These are phyloP conservation scores for Leccinum fuscescens DNA, from an alignment of 1,284 basidiomycete species.

Conservation along the genomic window DNA sequence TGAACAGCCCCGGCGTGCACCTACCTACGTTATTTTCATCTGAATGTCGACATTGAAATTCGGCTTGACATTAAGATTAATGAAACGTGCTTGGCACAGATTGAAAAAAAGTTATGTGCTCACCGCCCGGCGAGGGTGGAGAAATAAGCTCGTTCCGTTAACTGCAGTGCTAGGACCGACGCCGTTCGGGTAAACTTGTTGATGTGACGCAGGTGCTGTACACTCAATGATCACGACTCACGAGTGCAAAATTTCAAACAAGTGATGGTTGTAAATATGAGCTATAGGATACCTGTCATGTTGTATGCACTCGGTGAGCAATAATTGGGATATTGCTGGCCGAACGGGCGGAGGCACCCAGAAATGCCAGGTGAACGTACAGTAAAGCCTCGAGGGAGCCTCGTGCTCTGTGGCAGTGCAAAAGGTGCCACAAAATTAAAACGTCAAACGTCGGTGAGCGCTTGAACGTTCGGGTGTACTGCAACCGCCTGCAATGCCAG, in stretches of 20 bases:
- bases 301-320: constrained; percentile 1
- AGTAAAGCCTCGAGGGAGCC: constrained; percentile 30
- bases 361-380: background rate
- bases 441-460: constrained; percentile 8
- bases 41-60: constrained; percentile 13
- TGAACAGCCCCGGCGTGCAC: constrained; percentile 28
- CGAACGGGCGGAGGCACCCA: background rate
- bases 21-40: constrained; percentile 19
- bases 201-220: constrained; percentile 15
- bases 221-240: background rate
- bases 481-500: constrained; percentile 14
- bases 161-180: constrained; percentile 22
- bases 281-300: background rate
- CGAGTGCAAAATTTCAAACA: background rate
- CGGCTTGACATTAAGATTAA: constrained; percentile 19
- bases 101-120: constrained; percentile 6
- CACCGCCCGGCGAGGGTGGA: constrained; percentile 19
- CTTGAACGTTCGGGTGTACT: constrained; percentile 2
- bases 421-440: background rate
- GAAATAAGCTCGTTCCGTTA: constrained; percentile 14
- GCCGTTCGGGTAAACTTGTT: constrained; percentile 5
- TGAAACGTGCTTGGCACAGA: constrained; percentile 26
- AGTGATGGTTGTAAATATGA: background rate
- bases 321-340: background rate
- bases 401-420: constrained; percentile 25